Evolutionary conservation across 2,329 filamentous ascomycete species (phyloP).

Genomic region (Hansfordia pulvinata): DNA sequence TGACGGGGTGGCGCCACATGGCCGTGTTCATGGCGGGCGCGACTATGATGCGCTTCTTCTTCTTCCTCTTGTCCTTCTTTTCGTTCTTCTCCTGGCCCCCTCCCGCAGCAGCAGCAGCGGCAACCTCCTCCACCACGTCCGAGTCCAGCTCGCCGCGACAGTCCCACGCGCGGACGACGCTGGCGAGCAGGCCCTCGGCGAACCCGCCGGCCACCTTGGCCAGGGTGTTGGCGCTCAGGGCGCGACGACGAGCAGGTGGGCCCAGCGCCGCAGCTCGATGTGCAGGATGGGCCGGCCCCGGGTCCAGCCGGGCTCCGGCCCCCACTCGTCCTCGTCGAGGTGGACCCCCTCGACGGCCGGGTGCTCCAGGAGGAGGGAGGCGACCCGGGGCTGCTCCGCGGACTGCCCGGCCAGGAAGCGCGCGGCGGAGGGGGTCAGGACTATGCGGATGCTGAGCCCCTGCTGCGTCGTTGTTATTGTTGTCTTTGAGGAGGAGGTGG

Average conservation of each 20-base stretch:
- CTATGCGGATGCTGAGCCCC: slow-evolving; percentile 64
- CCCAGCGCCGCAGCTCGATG: slow-evolving; percentile 75
- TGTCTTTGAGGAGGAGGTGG: slow-evolving; percentile 49
- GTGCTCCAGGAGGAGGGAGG: slow-evolving; percentile 43
- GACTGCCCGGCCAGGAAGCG: slow-evolving; percentile 68
- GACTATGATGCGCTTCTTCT: slow-evolving; percentile 57
- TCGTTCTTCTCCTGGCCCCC: slow-evolving; percentile 4
- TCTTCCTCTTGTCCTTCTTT: slow-evolving; percentile 9
- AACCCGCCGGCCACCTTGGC: slow-evolving; percentile 74
- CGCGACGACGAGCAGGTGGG: slow-evolving; percentile 65
- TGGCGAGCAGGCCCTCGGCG: slow-evolving; percentile 62
- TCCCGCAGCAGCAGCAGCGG: background rate
- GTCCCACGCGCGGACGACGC: slow-evolving; percentile 80
- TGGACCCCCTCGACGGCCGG: slow-evolving; percentile 73
- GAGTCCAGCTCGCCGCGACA: slow-evolving; percentile 45
- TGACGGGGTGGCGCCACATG: slow-evolving; percentile 84
- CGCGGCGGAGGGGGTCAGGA: slow-evolving; percentile 62
- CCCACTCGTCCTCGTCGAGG: slow-evolving; percentile 80
- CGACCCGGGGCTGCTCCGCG: slow-evolving; percentile 59
- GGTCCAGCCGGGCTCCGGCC: slow-evolving; percentile 58
- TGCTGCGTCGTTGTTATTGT: slow-evolving; percentile 20
- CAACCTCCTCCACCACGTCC: slow-evolving; percentile 4
- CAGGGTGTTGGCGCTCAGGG: slow-evolving; percentile 77
- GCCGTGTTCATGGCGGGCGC: slow-evolving; percentile 79
- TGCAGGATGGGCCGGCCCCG: slow-evolving; percentile 74